Base-by-base conservation (phyloP, 1,139 yeast genomes). In the Yamadazyma triangularis region DNA sequence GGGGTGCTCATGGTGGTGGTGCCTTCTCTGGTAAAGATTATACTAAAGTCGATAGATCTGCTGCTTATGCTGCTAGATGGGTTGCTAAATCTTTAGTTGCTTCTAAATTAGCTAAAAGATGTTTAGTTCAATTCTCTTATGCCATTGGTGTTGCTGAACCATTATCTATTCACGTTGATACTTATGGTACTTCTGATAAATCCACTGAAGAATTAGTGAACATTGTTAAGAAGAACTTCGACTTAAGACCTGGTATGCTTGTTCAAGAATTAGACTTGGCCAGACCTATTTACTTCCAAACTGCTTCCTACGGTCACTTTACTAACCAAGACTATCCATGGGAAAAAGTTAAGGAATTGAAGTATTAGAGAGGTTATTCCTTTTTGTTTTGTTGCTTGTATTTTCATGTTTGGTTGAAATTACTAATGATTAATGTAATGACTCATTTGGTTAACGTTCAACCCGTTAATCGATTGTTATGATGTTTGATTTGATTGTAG, bases 1-100 rank as follows among this genome's bases (percentile, higher is more conserved):
- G 98, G 93, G 96, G 98, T 70, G 97, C 98, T 56, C 98, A 91
- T 77, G 99, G 99, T 72, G 99, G 99, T 77, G 99, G 99, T 79
- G 98, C 98, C 47, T 91, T 93, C 88, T 85, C 96, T 44, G 99
- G 99, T 70, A 91, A 91, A 78, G 99, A 91, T 70, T 91, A 87
- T 85, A 87, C 97, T 63, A 91, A 91, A 79, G 99, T 91, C 58
- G 99, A 91, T 70, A 87, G 99, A 77, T 91, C 98, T 48, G 99
- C 98, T 60, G 98, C 98, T 49, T 91, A 91, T 63, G 97, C 98
- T 58, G 98, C 98, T 53, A 88, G 98, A 77, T 93, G 98, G 98
- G 96, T 91, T 53, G 98, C 98, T 64, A 91, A 91, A 77, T 91
- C 98, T 39, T 78, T 91, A 56, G 94, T 91, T 47, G 73, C 77